Evolutionary conservation across 2,329 filamentous ascomycete genomes (phyloP).

Genomic region (Penicillium janthinellum): DNA sequence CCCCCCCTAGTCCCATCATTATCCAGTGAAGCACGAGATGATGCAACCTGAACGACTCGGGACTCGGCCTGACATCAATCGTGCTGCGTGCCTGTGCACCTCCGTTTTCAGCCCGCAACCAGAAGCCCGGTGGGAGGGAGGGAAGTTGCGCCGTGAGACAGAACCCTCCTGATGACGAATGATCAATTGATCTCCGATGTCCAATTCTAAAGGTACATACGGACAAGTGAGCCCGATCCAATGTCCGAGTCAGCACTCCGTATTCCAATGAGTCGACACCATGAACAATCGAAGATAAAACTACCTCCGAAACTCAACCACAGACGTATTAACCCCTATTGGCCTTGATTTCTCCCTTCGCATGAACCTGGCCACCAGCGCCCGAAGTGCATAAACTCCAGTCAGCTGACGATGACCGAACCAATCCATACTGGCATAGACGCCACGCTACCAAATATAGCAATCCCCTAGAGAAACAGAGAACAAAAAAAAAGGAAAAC

Average conservation of each 20-base stretch:
- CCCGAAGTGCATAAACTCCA: not conserved
- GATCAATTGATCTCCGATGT: not conserved
- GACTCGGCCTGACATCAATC: constrained; percentile 10
- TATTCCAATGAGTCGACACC: no score
- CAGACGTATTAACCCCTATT: not conserved
- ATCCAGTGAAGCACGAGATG: not conserved
- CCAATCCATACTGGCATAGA: no score
- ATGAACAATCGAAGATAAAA: no score
- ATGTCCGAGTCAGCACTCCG: not conserved
- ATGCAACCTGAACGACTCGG: constrained; percentile 12
- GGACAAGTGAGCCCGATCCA: not conserved
- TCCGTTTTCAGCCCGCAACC: constrained; percentile 11
- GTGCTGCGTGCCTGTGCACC: constrained; percentile 1
- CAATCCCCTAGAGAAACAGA: not conserved
- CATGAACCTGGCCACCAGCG: not conserved
- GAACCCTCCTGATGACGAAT: not conserved
- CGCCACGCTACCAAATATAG: not conserved
- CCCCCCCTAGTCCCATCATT: not conserved
- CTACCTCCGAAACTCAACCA: not conserved
- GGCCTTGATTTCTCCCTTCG: not conserved
- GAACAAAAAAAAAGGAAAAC: not conserved
- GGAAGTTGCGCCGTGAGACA: constrained; percentile 12
- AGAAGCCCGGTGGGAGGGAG: constrained; percentile 16
- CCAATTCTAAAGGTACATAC: no score
- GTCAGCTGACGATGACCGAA: constrained; percentile 6